These are phyloP conservation scores for Ceratorhiza oryzae-sativae DNA, from an alignment of 1,284 basidiomycete species.

Conservation along the genomic window DNA sequence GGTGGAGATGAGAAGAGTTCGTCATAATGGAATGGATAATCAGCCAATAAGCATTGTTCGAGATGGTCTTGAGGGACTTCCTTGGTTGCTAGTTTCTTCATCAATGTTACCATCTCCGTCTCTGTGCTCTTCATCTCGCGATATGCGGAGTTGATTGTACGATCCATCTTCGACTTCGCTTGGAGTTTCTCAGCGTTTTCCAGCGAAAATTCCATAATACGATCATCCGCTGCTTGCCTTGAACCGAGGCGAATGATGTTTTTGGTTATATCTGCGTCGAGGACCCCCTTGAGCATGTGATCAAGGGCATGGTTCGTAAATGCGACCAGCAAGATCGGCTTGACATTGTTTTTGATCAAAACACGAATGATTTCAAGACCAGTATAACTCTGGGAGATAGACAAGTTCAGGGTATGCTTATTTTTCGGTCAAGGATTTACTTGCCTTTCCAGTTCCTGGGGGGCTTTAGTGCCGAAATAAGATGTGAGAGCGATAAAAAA, in stretches of 20 bases:
- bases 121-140: slow-evolving; percentile 57
- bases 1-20: slow-evolving; percentile 53
- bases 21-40: slow-evolving; percentile 56
- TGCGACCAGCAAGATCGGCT: slow-evolving; percentile 70
- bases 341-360: slow-evolving; percentile 59
- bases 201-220: slow-evolving; percentile 64
- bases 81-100: slow-evolving; percentile 54
- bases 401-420: background rate
- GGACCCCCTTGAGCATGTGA: slow-evolving; percentile 66
- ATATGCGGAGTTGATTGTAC: slow-evolving; percentile 49
- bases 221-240: slow-evolving; percentile 61
- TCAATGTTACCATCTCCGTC: slow-evolving; percentile 56
- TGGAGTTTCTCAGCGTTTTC: slow-evolving; percentile 50
- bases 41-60: slow-evolving; percentile 52
- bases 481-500: too few species aligned
- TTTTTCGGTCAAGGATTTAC: slow-evolving; percentile 51
- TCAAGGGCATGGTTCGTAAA: slow-evolving; percentile 81
- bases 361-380: slow-evolving; percentile 71
- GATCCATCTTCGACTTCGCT: slow-evolving; percentile 54
- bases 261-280: slow-evolving; percentile 66
- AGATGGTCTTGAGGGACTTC: slow-evolving; percentile 55
- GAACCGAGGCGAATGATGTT: slow-evolving; percentile 70
- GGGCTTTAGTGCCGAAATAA: too few species aligned
- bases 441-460: slow-evolving; percentile 77
- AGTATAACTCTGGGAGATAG: slow-evolving; percentile 61